A percentile compares a stretch with the other conserved stretches of the same genome.
phyloP scores from a whole-genome alignment of 495 filamentous ascomycete genomes.

The Aspergillus mulundensis region DNA sequence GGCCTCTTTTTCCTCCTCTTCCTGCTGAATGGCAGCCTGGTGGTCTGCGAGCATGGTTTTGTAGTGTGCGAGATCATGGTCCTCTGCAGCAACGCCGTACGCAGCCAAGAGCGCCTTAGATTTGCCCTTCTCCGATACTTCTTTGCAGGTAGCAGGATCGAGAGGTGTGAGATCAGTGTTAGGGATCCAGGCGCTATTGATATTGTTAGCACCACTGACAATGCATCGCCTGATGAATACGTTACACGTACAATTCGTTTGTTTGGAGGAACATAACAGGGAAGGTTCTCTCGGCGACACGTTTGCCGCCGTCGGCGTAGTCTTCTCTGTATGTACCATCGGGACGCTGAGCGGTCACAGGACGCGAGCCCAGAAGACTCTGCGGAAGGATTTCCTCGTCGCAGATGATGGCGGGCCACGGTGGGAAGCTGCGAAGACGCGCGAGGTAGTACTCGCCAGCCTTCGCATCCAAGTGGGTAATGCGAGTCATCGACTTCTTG shows the following conservation, averaged over 20 bases:
- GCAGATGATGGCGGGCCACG: conserved; percentile 86
- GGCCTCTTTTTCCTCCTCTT: conserved; percentile 56
- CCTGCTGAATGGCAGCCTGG: conserved; percentile 54
- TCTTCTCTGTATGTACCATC: conserved; percentile 83
- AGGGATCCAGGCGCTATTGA: conserved; percentile 71
- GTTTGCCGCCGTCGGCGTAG: conserved; percentile 77
- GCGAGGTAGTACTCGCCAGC: conserved; percentile 84
- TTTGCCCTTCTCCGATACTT: conserved; percentile 65
- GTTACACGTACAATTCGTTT: conserved; percentile 83
- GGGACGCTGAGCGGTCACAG: conserved; percentile 71
- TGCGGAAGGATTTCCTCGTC: conserved; percentile 87
- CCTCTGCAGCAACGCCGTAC: conserved; percentile 66
- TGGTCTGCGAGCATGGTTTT: conserved; percentile 66
- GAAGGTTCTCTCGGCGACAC: conserved; percentile 75
- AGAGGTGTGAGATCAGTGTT: conserved; percentile 75
- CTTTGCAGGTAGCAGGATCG: conserved; percentile 61
- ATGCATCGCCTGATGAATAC: not conserved
- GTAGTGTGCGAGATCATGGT: conserved; percentile 67
- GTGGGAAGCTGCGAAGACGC: conserved; percentile 82
- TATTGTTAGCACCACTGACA: conserved; percentile 10
- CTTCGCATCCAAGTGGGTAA: conserved; percentile 70
- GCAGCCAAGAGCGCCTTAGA: conserved; percentile 68
- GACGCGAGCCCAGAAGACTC: conserved; percentile 63
- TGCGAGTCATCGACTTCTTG: conserved; percentile 70
- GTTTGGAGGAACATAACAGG: conserved; percentile 91